Base-by-base conservation (phyloP, 345 rosid species). In the Eucalyptus virginea region DNA sequence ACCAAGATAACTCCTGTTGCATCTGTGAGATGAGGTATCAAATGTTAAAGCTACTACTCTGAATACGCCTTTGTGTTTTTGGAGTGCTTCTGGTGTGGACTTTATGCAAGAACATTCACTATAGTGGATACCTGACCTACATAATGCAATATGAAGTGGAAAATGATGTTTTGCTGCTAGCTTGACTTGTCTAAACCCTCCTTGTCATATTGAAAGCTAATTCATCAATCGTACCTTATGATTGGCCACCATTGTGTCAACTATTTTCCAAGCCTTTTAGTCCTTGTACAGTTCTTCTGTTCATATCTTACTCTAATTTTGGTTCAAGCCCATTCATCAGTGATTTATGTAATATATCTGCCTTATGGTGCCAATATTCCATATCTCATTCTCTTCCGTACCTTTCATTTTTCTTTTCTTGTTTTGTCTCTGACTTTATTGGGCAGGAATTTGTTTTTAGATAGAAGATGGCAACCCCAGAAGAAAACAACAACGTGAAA, bases 401-500 rank as follows among this genome's bases (percentile, higher is more conserved):
- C 47, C 47, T 77, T 37, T 87, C 48, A 21, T 87, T 47, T 86
- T 45, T 28, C 23, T 86, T 45, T 86, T 86, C 56, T 40, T 37
- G 50, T 30, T 42, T 86, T 72, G 48, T 30, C 88, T 44, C 81
- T 16, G 24, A 34, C 47, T 54, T 77, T 72, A 87, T 52, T 37
- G 47, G 34, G 67, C 81, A 90, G 92, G 91, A 86, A n/a, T 86
- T 89, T 65, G 60, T 60, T 60, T 90, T 45, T 69, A 72, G 87
- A 88, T 86, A 87, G 67, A 90, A 89, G 89, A 92, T 92, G 91
- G 91, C 88, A 21, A 89, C 91, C 58, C 62, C 37, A 9, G 94
- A 87, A 80, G 92, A 89, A 56, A 89, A 90, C 89, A 88, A 89
- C 65, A 89, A 90, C 51, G 52, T 91, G 37, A 89, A 72, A 40